Conservation (phyloP, 2,329 filamentous ascomycete species). For the Sarocladiaceae sp. region DNA sequence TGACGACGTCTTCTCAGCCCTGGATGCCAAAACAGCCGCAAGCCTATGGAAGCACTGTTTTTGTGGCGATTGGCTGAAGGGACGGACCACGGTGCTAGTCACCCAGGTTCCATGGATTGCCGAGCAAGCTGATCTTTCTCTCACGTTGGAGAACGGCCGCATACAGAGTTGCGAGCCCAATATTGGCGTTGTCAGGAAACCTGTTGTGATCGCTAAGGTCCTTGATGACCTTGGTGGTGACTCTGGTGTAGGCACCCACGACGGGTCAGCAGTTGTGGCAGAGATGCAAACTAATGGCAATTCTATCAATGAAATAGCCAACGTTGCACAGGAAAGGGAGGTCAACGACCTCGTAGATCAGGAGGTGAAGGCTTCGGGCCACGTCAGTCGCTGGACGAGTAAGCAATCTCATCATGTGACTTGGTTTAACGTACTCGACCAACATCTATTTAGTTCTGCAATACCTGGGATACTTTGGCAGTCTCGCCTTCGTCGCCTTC, state of each 20-base stretch:
- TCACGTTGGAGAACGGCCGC: conserved; percentile 42
- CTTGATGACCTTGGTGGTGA: conserved; percentile 31
- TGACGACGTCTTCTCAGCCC: conserved; percentile 56
- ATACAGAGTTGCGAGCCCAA: conserved; percentile 38
- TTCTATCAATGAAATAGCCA: conserved; percentile 24
- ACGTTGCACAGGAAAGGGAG: conserved; percentile 29
- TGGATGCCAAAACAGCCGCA: conserved; percentile 55
- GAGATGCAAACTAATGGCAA: conserved; percentile 24
- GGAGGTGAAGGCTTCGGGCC: conserved; percentile 43
- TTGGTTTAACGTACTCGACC: background rate
- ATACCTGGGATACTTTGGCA: conserved; percentile 49
- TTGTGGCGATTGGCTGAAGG: conserved; percentile 48
- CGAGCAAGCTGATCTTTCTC: conserved; percentile 43
- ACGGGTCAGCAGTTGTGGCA: conserved; percentile 22
- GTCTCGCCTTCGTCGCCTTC: conserved; percentile 35
- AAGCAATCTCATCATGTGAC: too few species aligned
- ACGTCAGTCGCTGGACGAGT: conserved; percentile 41
- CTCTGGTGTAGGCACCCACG: conserved; percentile 15
- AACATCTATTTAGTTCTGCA: conserved; percentile 38
- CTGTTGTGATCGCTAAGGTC: conserved; percentile 37
- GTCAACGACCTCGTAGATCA: conserved; percentile 40
- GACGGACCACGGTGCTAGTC: conserved; percentile 52
- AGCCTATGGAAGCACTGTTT: conserved; percentile 55
- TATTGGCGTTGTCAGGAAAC: conserved; percentile 40
- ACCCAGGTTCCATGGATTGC: conserved; percentile 52